A percentile compares a stretch with the other conserved stretches of the same genome.
Evolutionary conservation across 2,329 filamentous ascomycete genomes (phyloP).

Genomic region (Esteya vermicola): DNA sequence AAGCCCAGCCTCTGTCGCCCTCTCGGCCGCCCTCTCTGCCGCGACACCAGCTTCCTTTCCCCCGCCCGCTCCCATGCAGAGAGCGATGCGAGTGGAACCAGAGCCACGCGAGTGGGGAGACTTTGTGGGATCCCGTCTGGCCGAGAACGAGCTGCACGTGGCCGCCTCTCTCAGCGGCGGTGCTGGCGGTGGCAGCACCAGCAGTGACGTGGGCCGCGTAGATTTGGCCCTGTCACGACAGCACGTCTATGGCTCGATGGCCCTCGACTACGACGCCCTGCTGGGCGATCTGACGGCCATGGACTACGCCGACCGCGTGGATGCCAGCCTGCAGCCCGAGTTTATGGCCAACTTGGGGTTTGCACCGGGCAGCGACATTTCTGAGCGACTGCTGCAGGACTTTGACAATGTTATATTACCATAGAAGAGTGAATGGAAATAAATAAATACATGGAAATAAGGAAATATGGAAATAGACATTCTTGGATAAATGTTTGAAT

Average conservation of each 20-base stretch:
- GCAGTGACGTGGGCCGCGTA: neutral
- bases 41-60: too few relatives aligned
- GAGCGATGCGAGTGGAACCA: too few relatives aligned
- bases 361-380: constrained; percentile 31
- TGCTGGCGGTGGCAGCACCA: neutral
- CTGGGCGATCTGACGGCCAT: constrained; percentile 37
- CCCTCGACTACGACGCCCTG: constrained; percentile 35
- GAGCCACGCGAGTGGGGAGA: too few relatives aligned
- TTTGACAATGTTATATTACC: constrained; percentile 14
- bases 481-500: too few relatives aligned
- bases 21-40: too few relatives aligned
- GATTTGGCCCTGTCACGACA: neutral
- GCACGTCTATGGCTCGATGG: constrained; percentile 1
- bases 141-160: too few relatives aligned
- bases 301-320: constrained; percentile 32
- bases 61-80: too few relatives aligned
- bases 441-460: neutral
- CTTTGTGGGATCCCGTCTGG: too few relatives aligned
- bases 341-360: constrained; percentile 57
- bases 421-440: neutral
- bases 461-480: neutral
- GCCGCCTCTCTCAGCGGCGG: too few relatives aligned
- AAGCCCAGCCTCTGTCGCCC: too few relatives aligned
- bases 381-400: constrained; percentile 18
- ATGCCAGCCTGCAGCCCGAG: constrained; percentile 34